Base-by-base conservation (phyloP, 108 stramenopile genomes). In the Cyclotella choctawhatcheeana region DNA sequence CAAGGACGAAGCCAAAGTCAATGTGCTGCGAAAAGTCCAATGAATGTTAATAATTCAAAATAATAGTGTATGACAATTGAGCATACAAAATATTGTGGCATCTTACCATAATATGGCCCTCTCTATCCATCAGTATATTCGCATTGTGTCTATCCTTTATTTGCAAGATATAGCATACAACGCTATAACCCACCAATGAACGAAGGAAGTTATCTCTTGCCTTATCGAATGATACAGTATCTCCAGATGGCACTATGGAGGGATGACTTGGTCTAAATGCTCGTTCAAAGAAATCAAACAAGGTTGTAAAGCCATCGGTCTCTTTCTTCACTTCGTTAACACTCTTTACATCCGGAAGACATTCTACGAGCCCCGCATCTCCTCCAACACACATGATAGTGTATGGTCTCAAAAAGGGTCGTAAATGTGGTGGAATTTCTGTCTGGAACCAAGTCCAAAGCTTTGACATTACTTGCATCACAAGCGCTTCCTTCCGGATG, bases 141-240 rank as follows among this genome's bases (percentile, higher is more conserved):
- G 94, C 97, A 77, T 99, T 99, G 84, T 99, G 98, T 10, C 98
- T 67, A 64, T 99, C 98, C 69, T 99, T 99, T 69, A 94, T 97
- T 81, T 98, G 97, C 22, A 97, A 82, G 61, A 97, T 86, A 82
- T 98, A 98, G 67, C 96, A 97, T 6, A 97, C 84, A 27, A 99
- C 67, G 79, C 92, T 93, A 84, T 96, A 96, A 7, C 94, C 94
- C 6, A 96, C 94, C 16, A 96, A 81, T 6, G 92, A 93, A 16
- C 90, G 79, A 20, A 96, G 85, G 61, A 96, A 96, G 59, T 96
- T 96, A 18, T 93, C 94, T 64, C 91, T 84, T 5, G 94, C 94
- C 75, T 86, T 82, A 48, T 91, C 89, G 68, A 93, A 90, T 6
- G 88, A 69, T 2, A 81, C 47, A 35, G 81, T 64, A 40, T 59